phyloP scores from a whole-genome alignment of 768 basidiomycete genomes.

The Austroboletus eburneus region DNA sequence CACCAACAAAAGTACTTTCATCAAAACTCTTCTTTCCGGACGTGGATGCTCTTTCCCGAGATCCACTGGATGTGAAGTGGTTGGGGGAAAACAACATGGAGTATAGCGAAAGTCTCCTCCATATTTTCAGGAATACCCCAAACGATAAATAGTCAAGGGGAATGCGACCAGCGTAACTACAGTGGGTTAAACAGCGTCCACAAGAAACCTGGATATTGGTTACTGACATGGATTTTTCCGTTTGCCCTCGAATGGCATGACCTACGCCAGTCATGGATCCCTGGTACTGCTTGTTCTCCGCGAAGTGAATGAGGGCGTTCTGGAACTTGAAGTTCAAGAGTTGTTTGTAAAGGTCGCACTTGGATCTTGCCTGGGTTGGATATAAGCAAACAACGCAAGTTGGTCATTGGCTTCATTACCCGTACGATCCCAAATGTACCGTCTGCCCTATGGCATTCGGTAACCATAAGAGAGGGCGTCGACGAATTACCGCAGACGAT shows the following conservation, averaged over 20 bases:
- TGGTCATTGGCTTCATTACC: conserved; percentile 39
- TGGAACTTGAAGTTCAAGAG: conserved; percentile 68
- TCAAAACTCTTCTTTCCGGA: conserved; percentile 35
- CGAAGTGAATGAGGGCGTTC: conserved; percentile 56
- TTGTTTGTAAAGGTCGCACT: conserved; percentile 80
- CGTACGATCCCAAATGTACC: conserved; percentile 79
- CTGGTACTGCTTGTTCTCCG: conserved; percentile 73
- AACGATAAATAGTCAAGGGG: conserved; percentile 37
- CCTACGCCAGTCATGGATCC: conserved; percentile 67
- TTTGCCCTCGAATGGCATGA: conserved; percentile 50
- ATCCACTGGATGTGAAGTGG: background rate
- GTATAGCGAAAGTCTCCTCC: conserved; percentile 51
- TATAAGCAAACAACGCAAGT: conserved; percentile 3
- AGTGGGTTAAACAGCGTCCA: conserved; percentile 8
- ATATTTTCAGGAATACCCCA: conserved; percentile 44
- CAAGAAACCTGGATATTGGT: background rate
- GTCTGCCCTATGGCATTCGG: conserved; percentile 70
- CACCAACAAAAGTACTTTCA: conserved; percentile 50
- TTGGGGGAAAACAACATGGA: conserved; percentile 28
- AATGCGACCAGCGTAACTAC: conserved; percentile 25
- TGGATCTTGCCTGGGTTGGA: conserved; percentile 64
- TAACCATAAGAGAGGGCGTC: conserved; percentile 76
- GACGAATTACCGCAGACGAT: conserved; percentile 84
- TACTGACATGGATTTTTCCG: conserved; percentile 42
- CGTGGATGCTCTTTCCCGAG: background rate